These are phyloP conservation scores for Basipetospora sp. DNA, from an alignment of 2,329 filamentous ascomycete species.

Conservation along the genomic window DNA sequence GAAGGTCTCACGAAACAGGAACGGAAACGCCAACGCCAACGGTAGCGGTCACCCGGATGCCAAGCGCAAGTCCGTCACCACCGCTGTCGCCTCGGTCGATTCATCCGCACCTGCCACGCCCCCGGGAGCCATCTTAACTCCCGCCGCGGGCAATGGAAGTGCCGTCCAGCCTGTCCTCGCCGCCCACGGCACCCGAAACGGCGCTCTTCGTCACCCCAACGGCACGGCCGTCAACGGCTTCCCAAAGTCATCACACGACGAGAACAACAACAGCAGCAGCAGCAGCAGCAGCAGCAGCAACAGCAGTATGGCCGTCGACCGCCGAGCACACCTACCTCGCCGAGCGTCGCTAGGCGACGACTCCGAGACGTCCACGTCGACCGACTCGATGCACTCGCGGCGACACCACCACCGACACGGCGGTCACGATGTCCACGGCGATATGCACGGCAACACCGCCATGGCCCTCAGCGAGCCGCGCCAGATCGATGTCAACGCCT, in stretches of 20 bases:
- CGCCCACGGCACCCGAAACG: conserved; percentile 21
- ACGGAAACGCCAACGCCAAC: conserved; percentile 18
- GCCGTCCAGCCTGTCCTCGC: conserved; percentile 11
- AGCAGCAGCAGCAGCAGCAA: too few relatives aligned
- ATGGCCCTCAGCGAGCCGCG: conserved; percentile 28
- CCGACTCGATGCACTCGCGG: conserved; percentile 33
- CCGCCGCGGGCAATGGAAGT: conserved; percentile 1
- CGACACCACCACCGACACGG: conserved; percentile 19
- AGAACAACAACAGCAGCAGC: conserved; percentile 3
- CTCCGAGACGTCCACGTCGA: conserved; percentile 36
- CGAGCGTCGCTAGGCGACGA: conserved; percentile 33
- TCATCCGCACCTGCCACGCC: conserved; percentile 9
- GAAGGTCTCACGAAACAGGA: conserved; percentile 28
- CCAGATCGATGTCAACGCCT: conserved; percentile 55
- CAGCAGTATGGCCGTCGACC: conserved; percentile 8
- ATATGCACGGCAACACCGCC: conserved; percentile 21
- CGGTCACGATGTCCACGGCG: conserved; percentile 19
- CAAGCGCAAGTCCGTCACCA: conserved; percentile 6
- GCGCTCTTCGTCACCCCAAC: conserved; percentile 14
- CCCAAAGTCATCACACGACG: conserved; percentile 9
- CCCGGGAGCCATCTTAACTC: too few relatives aligned
- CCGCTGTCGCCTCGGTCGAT: conserved; percentile 9
- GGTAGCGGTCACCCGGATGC: conserved; percentile 12
- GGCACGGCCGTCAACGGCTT: conserved; percentile 14
- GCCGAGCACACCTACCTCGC: conserved; percentile 7